Conservation (phyloP, 2,329 filamentous ascomycete genomes). For the Periconia macrospinosa region DNA sequence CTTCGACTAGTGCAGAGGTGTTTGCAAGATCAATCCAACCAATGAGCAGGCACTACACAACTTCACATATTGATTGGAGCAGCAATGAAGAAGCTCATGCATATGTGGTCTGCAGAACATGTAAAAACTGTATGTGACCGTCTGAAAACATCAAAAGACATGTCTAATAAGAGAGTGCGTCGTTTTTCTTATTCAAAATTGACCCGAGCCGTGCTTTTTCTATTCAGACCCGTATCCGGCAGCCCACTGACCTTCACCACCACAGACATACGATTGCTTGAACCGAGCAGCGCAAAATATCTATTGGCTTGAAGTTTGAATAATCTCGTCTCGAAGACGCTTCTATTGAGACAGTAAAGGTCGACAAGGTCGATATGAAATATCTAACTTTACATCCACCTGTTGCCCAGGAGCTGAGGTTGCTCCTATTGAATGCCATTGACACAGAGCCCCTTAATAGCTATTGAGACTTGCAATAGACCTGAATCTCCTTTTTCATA, state of each 20-base stretch:
- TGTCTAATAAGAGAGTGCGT: slow-evolving; percentile 12
- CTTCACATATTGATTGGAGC: too few relatives aligned
- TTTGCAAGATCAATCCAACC: too few relatives aligned
- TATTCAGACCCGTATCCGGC: slow-evolving; percentile 40
- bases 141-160: slow-evolving; percentile 9
- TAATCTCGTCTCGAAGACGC: slow-evolving; percentile 7
- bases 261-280: background rate
- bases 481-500: background rate
- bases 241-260: slow-evolving; percentile 11
- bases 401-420: background rate
- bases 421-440: slow-evolving; percentile 12
- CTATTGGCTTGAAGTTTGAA: slow-evolving; percentile 5
- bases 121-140: background rate
- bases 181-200: slow-evolving; percentile 25
- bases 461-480: slow-evolving; percentile 4
- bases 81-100: too few relatives aligned
- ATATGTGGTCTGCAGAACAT: background rate
- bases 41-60: too few relatives aligned
- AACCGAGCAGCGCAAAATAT: background rate
- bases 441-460: background rate
- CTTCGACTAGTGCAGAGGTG: too few relatives aligned
- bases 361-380: background rate
- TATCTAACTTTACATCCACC: background rate
- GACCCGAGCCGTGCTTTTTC: slow-evolving; percentile 13
- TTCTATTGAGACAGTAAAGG: background rate